phyloP scores from a whole-genome alignment of 1,284 basidiomycete species.

The Apiotrichum montevideense region DNA sequence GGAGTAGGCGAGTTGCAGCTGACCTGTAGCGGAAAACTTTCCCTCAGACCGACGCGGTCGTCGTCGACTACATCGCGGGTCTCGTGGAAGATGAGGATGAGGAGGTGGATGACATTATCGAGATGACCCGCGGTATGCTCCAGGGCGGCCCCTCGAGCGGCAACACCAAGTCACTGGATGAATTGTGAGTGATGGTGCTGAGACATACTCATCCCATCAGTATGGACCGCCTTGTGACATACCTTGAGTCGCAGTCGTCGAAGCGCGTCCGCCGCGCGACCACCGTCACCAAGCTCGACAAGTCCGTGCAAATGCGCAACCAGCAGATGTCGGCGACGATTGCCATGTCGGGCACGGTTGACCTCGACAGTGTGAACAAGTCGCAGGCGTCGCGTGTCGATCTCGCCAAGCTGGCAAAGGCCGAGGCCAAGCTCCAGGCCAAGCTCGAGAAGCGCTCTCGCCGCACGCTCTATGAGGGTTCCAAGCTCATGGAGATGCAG shows the following conservation, averaged over 20 bases:
- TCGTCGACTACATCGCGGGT: constrained; percentile 87
- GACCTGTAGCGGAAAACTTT: constrained; percentile 56
- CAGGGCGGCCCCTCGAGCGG: constrained; percentile 37
- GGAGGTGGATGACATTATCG: constrained; percentile 73
- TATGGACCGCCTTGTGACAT: constrained; percentile 56
- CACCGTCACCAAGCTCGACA: constrained; percentile 70
- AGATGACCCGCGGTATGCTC: constrained; percentile 69
- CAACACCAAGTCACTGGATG: constrained; percentile 41
- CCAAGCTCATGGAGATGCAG: constrained; percentile 87
- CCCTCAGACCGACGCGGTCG: constrained; percentile 84
- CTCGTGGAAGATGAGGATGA: constrained; percentile 89
- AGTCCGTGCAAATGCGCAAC: constrained; percentile 90
- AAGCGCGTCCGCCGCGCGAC: constrained; percentile 50
- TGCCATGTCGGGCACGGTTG: constrained; percentile 76
- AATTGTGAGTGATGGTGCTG: constrained; percentile 21
- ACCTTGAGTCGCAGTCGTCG: constrained; percentile 62
- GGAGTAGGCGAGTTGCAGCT: neutral
- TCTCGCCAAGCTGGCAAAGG: constrained; percentile 95
- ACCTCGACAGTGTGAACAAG: constrained; percentile 89
- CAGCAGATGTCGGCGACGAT: constrained; percentile 73
- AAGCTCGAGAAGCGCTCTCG: constrained; percentile 93
- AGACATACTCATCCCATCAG: constrained; percentile 26
- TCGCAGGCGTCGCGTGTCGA: constrained; percentile 93
- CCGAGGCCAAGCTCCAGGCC: constrained; percentile 94
- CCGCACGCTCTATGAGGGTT: constrained; percentile 88